Evolutionary conservation across 495 filamentous ascomycete genomes (phyloP), one percentile per base, ranked within the genome.

Genomic region (Tuber indicum): DNA sequence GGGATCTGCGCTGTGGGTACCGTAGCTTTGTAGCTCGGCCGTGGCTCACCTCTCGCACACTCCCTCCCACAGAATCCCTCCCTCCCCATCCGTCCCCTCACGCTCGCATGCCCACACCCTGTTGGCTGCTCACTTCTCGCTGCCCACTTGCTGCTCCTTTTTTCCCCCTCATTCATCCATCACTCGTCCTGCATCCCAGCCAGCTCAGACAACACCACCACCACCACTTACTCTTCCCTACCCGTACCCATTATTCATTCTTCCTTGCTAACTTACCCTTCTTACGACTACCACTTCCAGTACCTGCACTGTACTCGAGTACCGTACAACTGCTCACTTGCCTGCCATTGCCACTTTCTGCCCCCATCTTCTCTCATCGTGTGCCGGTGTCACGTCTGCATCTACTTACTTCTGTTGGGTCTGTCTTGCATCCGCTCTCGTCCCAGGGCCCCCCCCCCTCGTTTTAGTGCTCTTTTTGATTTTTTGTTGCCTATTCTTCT

Each of bases 371-470:
- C 58, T 62, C 58, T 32, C 58, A 62, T 62, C n/a, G n/a, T 62
- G 58, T 62, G 58, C 12, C 58, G 58, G 58, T 62, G 26, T 62
- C 58, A 26, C 58, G n/a, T 62, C 58, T 62, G 58, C 58, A 62
- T 62, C 58, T 62, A 62, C n/a, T 62, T 32, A n/a, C 58, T 62
- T 62, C 58, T 62, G 58, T 32, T 62, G 58, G 58, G n/a, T 32
- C 58, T 62, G 58, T 62, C 58, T 62, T 62, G 58, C 58, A 62
- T 62, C 58, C 58, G 58, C 58, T 62, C 58, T 62, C 58, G n/a
- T 32, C 58, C 58, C 58, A 62, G n/a, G 52, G 12, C 58, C 58
- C 52, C 52, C 46, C 44, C 44, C 23, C 49, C 49, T 32, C 58
- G 58, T 62, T 62, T 62, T 62, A 14, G 23, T 58, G 9, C n/a